These are phyloP conservation scores for Amesomyces nigricolor DNA, from an alignment of 2,329 filamentous ascomycete genomes.

Conservation along the genomic window DNA sequence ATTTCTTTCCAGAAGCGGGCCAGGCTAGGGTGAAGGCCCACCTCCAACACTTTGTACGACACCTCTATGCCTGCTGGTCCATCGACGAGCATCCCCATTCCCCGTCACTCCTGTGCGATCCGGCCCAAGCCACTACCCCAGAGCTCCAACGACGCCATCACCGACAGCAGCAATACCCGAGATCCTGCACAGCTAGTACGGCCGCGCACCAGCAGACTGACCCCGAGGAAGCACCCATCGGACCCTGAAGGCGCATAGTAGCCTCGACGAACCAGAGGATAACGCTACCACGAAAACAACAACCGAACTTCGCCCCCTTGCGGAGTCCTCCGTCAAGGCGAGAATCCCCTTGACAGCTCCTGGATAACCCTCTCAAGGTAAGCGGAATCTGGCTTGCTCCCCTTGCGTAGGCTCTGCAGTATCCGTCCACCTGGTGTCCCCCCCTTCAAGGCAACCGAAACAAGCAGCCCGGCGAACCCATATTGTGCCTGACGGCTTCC, in stretches of 20 bases:
- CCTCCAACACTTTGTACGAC: conserved; percentile 18
- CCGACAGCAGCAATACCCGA: conserved; percentile 33
- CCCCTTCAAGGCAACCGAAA: neutral
- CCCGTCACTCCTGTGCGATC: conserved; percentile 28
- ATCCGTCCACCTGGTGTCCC: conserved; percentile 1
- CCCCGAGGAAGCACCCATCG: conserved; percentile 8
- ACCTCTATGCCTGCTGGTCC: conserved; percentile 14
- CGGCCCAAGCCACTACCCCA: conserved; percentile 27
- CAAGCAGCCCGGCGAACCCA: conserved; percentile 3
- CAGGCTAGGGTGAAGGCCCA: conserved; percentile 12
- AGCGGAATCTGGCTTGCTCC: conserved; percentile 5
- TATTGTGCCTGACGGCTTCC: conserved; percentile 12
- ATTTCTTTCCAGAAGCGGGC: conserved; percentile 4
- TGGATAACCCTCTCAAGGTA: conserved; percentile 1
- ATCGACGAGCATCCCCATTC: conserved; percentile 20
- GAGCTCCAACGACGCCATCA: conserved; percentile 30
- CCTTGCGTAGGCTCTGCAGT: conserved; percentile 1
- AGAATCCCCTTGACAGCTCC: neutral
- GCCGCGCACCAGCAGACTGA: conserved; percentile 14
- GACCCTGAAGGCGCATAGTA: conserved; percentile 1
- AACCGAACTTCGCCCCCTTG: neutral
- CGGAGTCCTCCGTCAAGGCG: neutral
- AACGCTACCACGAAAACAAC: neutral
- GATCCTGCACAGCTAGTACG: conserved; percentile 30
- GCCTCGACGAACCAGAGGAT: neutral